These are phyloP conservation scores for Lagerstroemia speciosa DNA, from an alignment of 345 rosid species.

Conservation along the genomic window DNA sequence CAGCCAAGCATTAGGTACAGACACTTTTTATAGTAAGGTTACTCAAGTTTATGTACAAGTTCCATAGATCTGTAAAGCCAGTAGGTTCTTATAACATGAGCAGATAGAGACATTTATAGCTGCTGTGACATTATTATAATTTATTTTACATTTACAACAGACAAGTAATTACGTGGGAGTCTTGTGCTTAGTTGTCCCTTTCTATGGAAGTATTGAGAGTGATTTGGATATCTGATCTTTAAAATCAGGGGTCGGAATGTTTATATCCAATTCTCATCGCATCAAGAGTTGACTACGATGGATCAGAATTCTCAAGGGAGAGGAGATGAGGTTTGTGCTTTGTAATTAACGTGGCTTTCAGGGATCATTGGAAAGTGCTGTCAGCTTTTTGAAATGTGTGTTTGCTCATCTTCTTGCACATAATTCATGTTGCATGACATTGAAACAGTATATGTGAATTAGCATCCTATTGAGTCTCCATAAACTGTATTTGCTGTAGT, in stretches of 20 bases:
- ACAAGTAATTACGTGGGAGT: not conserved
- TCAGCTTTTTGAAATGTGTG: not conserved
- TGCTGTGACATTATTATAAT: not conserved
- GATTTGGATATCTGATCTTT: not conserved
- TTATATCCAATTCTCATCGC: conserved; percentile 95
- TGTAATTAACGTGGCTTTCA: not conserved
- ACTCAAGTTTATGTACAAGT: not conserved
- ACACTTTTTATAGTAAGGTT: not conserved
- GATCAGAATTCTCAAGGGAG: conserved; percentile 90
- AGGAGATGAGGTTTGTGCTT: conserved; percentile 81
- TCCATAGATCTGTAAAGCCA: not conserved
- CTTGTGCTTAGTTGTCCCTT: not conserved
- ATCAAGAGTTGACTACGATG: conserved; percentile 90
- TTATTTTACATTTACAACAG: not conserved
- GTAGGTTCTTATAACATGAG: not conserved
- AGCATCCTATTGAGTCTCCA: not conserved
- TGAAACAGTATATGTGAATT: not conserved
- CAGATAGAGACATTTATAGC: not conserved
- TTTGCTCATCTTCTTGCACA: not conserved
- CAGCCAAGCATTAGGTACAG: conserved; percentile 84
- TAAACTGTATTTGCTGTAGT: not conserved
- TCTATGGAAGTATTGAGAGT: not conserved
- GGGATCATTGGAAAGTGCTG: not conserved
- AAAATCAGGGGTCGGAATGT: conserved; percentile 84
- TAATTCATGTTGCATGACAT: not conserved